Evolutionary conservation across 495 filamentous ascomycete species (phyloP).

Genomic region (Penicillium cinerascens): DNA sequence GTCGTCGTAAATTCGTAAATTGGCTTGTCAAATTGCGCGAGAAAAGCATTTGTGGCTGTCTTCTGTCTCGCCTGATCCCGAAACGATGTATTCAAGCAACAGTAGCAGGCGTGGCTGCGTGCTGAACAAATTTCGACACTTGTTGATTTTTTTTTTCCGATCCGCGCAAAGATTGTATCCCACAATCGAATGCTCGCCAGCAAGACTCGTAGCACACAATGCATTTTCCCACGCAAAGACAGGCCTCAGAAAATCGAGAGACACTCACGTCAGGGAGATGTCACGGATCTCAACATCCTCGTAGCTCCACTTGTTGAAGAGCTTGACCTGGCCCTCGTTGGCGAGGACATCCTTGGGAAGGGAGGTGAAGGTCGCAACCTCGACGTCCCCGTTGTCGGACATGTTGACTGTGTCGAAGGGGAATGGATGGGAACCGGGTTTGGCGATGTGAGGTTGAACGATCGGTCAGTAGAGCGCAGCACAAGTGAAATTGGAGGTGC

Average conservation of each 20-base stretch:
- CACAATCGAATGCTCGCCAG: not conserved
- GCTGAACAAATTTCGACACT: not conserved
- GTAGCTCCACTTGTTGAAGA: slow-evolving; percentile 97
- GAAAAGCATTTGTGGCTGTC: not conserved
- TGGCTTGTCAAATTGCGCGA: not conserved
- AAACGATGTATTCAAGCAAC: not conserved
- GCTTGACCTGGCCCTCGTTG: slow-evolving; percentile 91
- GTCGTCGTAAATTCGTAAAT: not conserved
- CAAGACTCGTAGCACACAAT: not conserved
- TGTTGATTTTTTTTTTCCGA: slow-evolving; percentile 4
- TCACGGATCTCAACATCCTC: slow-evolving; percentile 99
- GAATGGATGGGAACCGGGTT: slow-evolving; percentile 39
- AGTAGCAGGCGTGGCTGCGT: not conserved
- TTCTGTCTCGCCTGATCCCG: not conserved
- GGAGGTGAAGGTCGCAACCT: slow-evolving; percentile 74
- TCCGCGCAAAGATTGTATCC: slow-evolving; percentile 8
- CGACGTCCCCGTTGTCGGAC: slow-evolving; percentile 95
- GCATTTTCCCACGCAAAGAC: slow-evolving; percentile 12
- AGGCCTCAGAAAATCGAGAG: slow-evolving; percentile 18
- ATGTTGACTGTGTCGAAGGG: slow-evolving; percentile 60
- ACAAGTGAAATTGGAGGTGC: slow-evolving; percentile 39
- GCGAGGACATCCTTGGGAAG: slow-evolving; percentile 92
- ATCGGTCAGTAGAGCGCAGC: slow-evolving; percentile 14
- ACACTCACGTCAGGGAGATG: slow-evolving; percentile 97
- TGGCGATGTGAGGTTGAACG: slow-evolving; percentile 41